Evolutionary conservation across 495 filamentous ascomycete species (phyloP).

Genomic region (Daldinia grandis): DNA sequence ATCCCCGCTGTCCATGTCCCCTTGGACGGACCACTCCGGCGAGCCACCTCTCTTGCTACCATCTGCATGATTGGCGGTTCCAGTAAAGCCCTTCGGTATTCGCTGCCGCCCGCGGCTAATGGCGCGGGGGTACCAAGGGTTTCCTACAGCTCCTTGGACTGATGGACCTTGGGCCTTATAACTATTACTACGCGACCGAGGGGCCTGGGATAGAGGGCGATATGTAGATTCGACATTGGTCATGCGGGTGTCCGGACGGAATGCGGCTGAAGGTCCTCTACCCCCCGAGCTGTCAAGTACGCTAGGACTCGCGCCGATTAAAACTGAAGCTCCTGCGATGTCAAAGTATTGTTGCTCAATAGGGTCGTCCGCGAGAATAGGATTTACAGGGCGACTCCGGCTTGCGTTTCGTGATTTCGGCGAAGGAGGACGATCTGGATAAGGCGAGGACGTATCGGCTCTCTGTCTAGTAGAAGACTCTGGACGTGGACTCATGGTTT

Average conservation of each 20-base stretch:
- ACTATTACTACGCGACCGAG: constrained; percentile 4
- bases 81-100: background rate
- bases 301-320: constrained; percentile 4
- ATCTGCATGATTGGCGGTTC: background rate
- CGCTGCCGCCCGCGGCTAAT: constrained; percentile 12
- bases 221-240: constrained; percentile 9
- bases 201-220: background rate
- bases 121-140: background rate
- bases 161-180: background rate
- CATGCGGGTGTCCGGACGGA: constrained; percentile 1
- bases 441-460: constrained; percentile 1
- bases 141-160: background rate
- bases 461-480: background rate
- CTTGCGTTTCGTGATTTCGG: constrained; percentile 8
- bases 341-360: background rate
- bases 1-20: constrained; percentile 1
- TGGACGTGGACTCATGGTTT: background rate
- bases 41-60: background rate
- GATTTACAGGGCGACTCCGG: background rate
- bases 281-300: background rate
- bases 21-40: constrained; percentile 4
- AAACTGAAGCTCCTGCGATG: background rate
- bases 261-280: background rate
- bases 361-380: background rate
- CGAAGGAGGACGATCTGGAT: constrained; percentile 4